Conservation (phyloP, 2,329 filamentous ascomycete species). For the Cladophialophora immunda region DNA sequence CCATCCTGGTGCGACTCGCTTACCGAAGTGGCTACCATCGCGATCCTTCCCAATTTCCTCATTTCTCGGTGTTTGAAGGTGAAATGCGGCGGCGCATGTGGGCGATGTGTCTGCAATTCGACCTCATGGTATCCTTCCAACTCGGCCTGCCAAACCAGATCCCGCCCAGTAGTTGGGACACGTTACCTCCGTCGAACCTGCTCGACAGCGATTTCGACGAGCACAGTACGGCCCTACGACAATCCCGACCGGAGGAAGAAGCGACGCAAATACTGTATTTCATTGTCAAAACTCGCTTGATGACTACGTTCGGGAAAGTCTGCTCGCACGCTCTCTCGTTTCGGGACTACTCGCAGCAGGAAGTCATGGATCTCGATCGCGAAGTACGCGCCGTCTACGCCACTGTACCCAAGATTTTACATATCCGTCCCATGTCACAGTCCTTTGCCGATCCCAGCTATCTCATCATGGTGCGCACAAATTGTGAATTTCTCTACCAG, state of each 20-base stretch:
- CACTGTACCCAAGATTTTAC: conserved; percentile 37
- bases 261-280: conserved; percentile 47
- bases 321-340: conserved; percentile 44
- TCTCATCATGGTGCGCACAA: conserved; percentile 62
- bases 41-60: conserved; percentile 60
- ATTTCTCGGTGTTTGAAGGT: conserved; percentile 63
- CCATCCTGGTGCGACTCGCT: conserved; percentile 65
- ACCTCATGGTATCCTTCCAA: conserved; percentile 69
- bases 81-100: conserved; percentile 61
- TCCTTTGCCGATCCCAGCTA: conserved; percentile 60
- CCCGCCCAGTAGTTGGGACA: conserved; percentile 68
- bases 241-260: conserved; percentile 61
- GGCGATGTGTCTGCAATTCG: conserved; percentile 61
- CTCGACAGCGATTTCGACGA: conserved; percentile 68
- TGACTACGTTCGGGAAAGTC: conserved; percentile 43
- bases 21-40: conserved; percentile 71
- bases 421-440: conserved; percentile 36
- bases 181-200: conserved; percentile 66
- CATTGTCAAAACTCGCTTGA: conserved; percentile 45
- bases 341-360: conserved; percentile 25
- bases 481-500: conserved; percentile 61
- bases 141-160: conserved; percentile 71
- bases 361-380: conserved; percentile 41
- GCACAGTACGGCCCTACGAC: conserved; percentile 60
- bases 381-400: conserved; percentile 39